Evolutionary conservation across 2,329 filamentous ascomycete genomes (phyloP), one percentile per base, ranked within the genome.

Genomic region (Ophiostoma tasmaniense): DNA sequence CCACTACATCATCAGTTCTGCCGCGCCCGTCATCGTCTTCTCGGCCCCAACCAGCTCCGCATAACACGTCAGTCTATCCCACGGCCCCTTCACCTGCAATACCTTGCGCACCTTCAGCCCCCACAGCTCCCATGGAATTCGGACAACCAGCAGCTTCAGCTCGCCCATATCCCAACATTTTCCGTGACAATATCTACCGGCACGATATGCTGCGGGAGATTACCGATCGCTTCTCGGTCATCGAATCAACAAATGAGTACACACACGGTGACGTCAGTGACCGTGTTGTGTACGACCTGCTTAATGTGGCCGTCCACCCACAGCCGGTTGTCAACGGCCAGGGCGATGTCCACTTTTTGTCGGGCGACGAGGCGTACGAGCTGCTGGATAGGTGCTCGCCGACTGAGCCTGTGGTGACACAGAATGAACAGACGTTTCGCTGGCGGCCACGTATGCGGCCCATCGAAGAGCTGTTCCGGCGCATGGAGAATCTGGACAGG

Each of bases 401-500:
- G n/a, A 28, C 30, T 13, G 71, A 68, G 59, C 75, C 75, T 1
- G 71, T 76, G 50, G 71, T 76, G 52, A 75, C 75, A 3, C 66
- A 73, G 14, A 70, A 69, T 20, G 74, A 75, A 64, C 75, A 76
- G 67, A 72, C 69, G 66, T 76, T 76, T 67, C 67, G 39, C 30
- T 76, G 75, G 75, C 70, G 68, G n/a, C 62, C 71, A 10, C 62
- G 62, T 17, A 62, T 55, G 64, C 73, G 75, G 6, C 75, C 75
- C 3, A 76, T 75, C 62, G 70, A 67, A 1, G 72, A 76, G 70
- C 71, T 76, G 13, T 75, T 76, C 67, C 71, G 70, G 11, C 73
- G 75, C 22, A 75, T 76, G 73, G 74, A 76, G 70, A 73, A 75
- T 22, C 67, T 76, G n/a, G 73, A 73, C 42, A 71, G 73, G 8